Evolutionary conservation across 768 basidiomycete genomes (phyloP).

Genomic region (Suillus plorans): DNA sequence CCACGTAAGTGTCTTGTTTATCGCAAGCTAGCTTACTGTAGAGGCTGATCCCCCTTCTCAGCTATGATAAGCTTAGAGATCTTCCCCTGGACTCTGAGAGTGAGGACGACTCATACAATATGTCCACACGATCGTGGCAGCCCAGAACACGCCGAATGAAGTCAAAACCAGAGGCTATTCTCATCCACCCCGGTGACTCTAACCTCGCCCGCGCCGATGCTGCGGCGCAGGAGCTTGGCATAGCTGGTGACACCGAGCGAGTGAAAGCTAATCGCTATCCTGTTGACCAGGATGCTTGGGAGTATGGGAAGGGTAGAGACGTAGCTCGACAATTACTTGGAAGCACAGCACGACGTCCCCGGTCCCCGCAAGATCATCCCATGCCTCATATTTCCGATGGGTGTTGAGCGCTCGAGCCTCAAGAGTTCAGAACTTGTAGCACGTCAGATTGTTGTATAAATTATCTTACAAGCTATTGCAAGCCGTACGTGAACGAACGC

Average conservation of each 20-base stretch:
- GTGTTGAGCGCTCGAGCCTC: neutral
- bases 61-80: slow-evolving; percentile 18
- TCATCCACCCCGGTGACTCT: slow-evolving; percentile 62
- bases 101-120: neutral
- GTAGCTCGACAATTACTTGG: slow-evolving; percentile 48
- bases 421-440: neutral
- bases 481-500: neutral
- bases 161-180: slow-evolving; percentile 57
- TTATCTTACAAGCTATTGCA: neutral
- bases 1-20: neutral
- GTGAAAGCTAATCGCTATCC: slow-evolving; percentile 39
- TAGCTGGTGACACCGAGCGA: slow-evolving; percentile 48
- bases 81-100: slow-evolving; percentile 21
- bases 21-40: neutral
- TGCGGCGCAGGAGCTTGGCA: slow-evolving; percentile 53
- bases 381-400: neutral
- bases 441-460: slow-evolving; percentile 4
- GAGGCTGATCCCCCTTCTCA: slow-evolving; percentile 7
- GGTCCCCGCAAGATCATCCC: slow-evolving; percentile 1
- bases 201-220: slow-evolving; percentile 69
- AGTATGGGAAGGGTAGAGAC: slow-evolving; percentile 49
- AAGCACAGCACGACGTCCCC: slow-evolving; percentile 10
- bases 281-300: slow-evolving; percentile 45
- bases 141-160: slow-evolving; percentile 41
- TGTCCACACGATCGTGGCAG: slow-evolving; percentile 12